These are phyloP conservation scores for Crucibulum laeve DNA, from an alignment of 768 basidiomycete species.

Conservation along the genomic window DNA sequence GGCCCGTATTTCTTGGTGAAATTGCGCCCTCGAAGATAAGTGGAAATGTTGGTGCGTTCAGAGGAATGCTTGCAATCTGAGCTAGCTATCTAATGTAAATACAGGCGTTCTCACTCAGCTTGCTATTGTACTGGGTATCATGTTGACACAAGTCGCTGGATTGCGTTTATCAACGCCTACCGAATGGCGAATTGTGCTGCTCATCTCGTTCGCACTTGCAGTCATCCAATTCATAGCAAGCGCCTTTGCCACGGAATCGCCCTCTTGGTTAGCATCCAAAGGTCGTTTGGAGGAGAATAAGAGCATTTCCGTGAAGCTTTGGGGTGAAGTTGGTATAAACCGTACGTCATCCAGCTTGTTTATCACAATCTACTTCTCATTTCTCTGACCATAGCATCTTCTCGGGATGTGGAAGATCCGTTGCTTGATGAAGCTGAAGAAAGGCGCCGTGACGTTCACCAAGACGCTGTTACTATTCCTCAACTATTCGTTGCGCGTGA, in stretches of 20 bases:
- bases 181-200: slow-evolving; percentile 68
- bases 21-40: slow-evolving; percentile 75
- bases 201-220: slow-evolving; percentile 56
- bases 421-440: slow-evolving; percentile 29
- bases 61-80: neutral
- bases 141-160: slow-evolving; percentile 80
- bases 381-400: slow-evolving; percentile 1
- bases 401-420: slow-evolving; percentile 32
- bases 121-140: slow-evolving; percentile 80
- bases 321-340: slow-evolving; percentile 35
- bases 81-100: neutral
- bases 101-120: slow-evolving; percentile 79
- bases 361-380: neutral
- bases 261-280: slow-evolving; percentile 55
- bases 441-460: slow-evolving; percentile 18
- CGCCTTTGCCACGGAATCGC: slow-evolving; percentile 62
- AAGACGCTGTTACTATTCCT: slow-evolving; percentile 40
- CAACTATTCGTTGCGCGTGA: slow-evolving; percentile 49
- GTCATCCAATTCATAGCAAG: slow-evolving; percentile 53
- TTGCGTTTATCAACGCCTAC: slow-evolving; percentile 64
- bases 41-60: slow-evolving; percentile 60
- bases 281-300: slow-evolving; percentile 48
- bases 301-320: slow-evolving; percentile 43
- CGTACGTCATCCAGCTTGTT: neutral
- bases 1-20: slow-evolving; percentile 82